Base-by-base conservation (phyloP, 345 rosid genomes). In the Barbarea vulgaris region DNA sequence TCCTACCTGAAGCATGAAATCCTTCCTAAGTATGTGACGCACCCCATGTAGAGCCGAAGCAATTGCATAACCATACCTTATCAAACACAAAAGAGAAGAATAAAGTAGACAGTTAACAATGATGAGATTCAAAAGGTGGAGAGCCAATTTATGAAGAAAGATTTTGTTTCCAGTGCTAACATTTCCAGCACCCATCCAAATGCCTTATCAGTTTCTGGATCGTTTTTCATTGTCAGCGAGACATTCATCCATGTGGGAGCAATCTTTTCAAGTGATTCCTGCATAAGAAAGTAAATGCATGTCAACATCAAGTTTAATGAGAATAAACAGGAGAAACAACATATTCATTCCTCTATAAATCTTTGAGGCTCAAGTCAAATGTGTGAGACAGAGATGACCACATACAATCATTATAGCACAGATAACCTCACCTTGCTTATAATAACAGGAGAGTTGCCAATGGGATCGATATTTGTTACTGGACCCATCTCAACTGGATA, bases 151-250 rank as follows among this genome's bases (percentile, higher is more conserved):
- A 62, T 39, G 77, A 72, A 48, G 3, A 53, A 11, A 61, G 39
- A 50, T 37, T 13, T 55, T 10, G 33, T 60, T 44, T 66, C 11
- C 31, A 25, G 9, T 64, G 69, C 95, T 90, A 82, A 96, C 99
- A 93, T 96, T 88, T 96, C 99, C 44, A 93, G 81, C 59, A 96
- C 98, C 99, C 99, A 96, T 78, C 99, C 99, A 80, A 96, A 93
- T 55, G 86, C 80, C 78, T 96, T 89, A 61, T 96, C 99, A 19
- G 99, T 93, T 72, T 93, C 98, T 3, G 95, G 94, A 59, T 96
- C 98, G 59, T 85, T 81, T 80, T 96, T 96, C 99, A 96, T 96
- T 77, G 84, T 85, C 69, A 96, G 48, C 4, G 98, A 96, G 73
- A 93, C 76, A 84, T 96, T 96, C 93, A 93, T 89, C 99, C 99